phyloP scores from a whole-genome alignment of 768 basidiomycete genomes.

The Lactarius sanguifluus region DNA sequence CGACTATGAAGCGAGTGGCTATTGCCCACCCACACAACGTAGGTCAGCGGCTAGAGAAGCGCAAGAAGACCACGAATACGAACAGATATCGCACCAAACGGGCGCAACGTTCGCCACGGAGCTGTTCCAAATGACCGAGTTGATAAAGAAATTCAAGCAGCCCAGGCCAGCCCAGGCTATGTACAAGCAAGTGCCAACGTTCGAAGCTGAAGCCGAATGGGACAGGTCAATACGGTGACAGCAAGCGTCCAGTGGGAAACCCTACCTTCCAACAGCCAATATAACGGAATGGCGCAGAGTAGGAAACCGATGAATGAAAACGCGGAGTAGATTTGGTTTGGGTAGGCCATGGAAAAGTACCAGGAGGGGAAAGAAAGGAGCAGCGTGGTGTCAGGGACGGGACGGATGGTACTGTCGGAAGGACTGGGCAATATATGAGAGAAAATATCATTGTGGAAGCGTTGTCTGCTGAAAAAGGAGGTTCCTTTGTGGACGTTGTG shows the following conservation, averaged over 20 bases:
- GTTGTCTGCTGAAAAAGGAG: slow-evolving; percentile 12
- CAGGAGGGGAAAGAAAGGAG: neutral
- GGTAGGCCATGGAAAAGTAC: slow-evolving; percentile 10
- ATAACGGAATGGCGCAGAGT: slow-evolving; percentile 51
- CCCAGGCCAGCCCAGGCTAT: slow-evolving; percentile 64
- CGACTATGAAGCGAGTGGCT: slow-evolving; percentile 37
- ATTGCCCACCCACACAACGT: neutral
- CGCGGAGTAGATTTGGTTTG: slow-evolving; percentile 34
- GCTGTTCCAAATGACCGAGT: slow-evolving; percentile 67
- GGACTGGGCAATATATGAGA: slow-evolving; percentile 8
- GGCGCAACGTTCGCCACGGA: slow-evolving; percentile 49
- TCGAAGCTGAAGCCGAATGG: slow-evolving; percentile 46
- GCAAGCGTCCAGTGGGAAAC: no score
- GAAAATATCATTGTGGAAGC: neutral
- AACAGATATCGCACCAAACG: slow-evolving; percentile 59
- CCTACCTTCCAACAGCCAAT: slow-evolving; percentile 53
- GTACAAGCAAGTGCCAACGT: slow-evolving; percentile 68
- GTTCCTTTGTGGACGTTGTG: slow-evolving; percentile 11
- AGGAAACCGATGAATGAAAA: slow-evolving; percentile 48
- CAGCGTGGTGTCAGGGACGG: neutral
- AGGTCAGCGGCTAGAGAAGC: neutral
- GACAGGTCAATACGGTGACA: neutral
- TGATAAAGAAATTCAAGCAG: slow-evolving; percentile 61
- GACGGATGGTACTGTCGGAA: neutral
- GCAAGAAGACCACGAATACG: slow-evolving; percentile 26